Base-by-base conservation (phyloP, 192 early-diverging fungal species). In the Podila minutissima region DNA sequence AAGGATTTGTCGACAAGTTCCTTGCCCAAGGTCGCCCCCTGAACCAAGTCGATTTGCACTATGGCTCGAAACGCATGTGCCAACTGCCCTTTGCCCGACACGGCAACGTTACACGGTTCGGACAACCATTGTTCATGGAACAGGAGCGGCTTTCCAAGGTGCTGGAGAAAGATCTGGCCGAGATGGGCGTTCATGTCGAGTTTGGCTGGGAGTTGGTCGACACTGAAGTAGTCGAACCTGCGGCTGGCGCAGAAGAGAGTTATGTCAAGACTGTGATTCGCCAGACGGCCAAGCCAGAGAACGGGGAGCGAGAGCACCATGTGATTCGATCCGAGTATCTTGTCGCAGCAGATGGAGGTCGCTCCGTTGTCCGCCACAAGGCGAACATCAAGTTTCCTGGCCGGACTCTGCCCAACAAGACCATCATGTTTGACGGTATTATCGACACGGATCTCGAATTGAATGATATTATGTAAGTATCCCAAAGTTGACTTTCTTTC, bases 201-300 rank as follows among this genome's bases (percentile, higher is more conserved):
- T 55, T 53, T 38, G 76, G 76, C 12, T 81, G 76, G 76, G 76
- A 81, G 57, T 55, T 81, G 4, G 10, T 73, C 66, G 70, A 72
- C 33, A 81, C 76, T 2, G 72, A 73, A 24, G 76, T 81, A n/a
- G 57, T 81, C 29, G 58, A 59, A 4, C 24, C 26, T 13, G 29
- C 11, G 26, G 26, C 32, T 2, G 29, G 29, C 1, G 29, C 29
- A 29, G 35, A 59, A 5, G 57, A 55, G 11, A 28, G 22, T 6
- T 19, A 29, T 19, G 66, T 68, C n/a, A 55, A 68, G 55, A 68
- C 66, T 17, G 37, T 22, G 8, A 68, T 68, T 26, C 66, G 66
- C 37, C 51, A 69, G 22, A 32, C 68, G 9, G 28, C 26, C 15
- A 35, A 62, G 4, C 60, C 50, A 46, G 74, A 48, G 15, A 72